Evolutionary conservation across 2,329 filamentous ascomycete genomes (phyloP).

Genomic region (Graphiopsis chlorocephala): DNA sequence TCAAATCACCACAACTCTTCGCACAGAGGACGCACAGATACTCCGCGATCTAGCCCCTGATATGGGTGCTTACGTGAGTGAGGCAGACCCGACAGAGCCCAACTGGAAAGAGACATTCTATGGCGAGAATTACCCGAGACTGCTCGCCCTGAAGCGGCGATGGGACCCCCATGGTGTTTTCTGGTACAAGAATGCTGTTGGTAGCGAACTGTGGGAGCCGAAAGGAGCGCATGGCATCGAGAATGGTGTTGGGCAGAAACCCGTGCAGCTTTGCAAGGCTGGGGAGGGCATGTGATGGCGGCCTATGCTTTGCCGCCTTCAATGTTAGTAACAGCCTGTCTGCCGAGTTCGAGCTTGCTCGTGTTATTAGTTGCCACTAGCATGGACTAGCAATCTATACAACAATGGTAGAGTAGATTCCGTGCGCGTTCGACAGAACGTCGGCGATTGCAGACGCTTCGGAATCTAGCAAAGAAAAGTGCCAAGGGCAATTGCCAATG

Average conservation of each 20-base stretch:
- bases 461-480: not conserved
- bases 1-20: constrained; percentile 13
- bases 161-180: constrained; percentile 43
- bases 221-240: constrained; percentile 15
- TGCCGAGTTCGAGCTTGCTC: not conserved
- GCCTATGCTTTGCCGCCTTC: not conserved
- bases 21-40: constrained; percentile 8
- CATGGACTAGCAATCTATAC: not conserved
- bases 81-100: constrained; percentile 39
- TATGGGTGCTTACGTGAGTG: constrained; percentile 36
- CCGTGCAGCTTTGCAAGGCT: constrained; percentile 15
- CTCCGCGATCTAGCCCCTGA: constrained; percentile 42
- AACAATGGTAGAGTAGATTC: not conserved
- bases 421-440: not conserved
- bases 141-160: constrained; percentile 40
- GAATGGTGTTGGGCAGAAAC: constrained; percentile 21
- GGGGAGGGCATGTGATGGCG: not conserved
- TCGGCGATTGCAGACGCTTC: not conserved
- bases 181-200: constrained; percentile 40
- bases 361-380: not conserved
- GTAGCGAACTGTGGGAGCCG: constrained; percentile 37
- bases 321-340: not conserved
- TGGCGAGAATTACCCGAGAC: constrained; percentile 39
- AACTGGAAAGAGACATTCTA: constrained; percentile 44
- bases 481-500: not conserved